Conservation (phyloP, 2,329 filamentous ascomycete genomes). For the Volutella citrinella region DNA sequence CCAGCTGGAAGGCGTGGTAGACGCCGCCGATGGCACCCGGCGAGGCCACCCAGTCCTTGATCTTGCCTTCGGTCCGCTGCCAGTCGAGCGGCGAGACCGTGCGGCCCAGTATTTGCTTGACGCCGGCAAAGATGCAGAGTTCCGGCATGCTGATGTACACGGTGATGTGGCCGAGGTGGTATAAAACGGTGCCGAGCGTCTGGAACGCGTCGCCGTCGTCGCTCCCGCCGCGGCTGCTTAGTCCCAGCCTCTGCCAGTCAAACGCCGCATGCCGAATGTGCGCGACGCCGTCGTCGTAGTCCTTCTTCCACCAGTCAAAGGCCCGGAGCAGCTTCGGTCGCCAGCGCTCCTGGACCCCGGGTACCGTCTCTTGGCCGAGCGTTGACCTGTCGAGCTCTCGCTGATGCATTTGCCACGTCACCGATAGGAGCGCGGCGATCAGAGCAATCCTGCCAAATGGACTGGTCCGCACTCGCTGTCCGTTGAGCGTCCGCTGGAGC, state of each 20-base stretch:
- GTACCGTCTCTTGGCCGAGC: conserved; percentile 21
- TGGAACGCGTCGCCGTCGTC: conserved; percentile 26
- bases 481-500: conserved; percentile 23
- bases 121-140: conserved; percentile 26
- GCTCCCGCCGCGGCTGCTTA: conserved; percentile 23
- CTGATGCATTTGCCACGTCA: conserved; percentile 28
- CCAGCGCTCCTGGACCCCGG: conserved; percentile 26
- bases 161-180: conserved; percentile 26
- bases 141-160: conserved; percentile 28
- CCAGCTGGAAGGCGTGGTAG: conserved; percentile 24
- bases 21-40: conserved; percentile 26
- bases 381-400: conserved; percentile 24
- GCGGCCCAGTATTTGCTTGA: conserved; percentile 24
- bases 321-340: conserved; percentile 23
- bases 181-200: conserved; percentile 24
- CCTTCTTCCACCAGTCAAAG: conserved; percentile 29
- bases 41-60: conserved; percentile 26
- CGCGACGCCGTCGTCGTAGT: conserved; percentile 25
- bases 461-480: conserved; percentile 24
- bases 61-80: conserved; percentile 26
- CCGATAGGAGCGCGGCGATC: conserved; percentile 21
- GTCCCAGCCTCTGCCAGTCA: conserved; percentile 25
- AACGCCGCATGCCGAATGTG: conserved; percentile 26
- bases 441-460: conserved; percentile 25
- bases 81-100: conserved; percentile 25